Conservation (phyloP, 768 basidiomycete genomes). For the Leccinum longicurvipes region DNA sequence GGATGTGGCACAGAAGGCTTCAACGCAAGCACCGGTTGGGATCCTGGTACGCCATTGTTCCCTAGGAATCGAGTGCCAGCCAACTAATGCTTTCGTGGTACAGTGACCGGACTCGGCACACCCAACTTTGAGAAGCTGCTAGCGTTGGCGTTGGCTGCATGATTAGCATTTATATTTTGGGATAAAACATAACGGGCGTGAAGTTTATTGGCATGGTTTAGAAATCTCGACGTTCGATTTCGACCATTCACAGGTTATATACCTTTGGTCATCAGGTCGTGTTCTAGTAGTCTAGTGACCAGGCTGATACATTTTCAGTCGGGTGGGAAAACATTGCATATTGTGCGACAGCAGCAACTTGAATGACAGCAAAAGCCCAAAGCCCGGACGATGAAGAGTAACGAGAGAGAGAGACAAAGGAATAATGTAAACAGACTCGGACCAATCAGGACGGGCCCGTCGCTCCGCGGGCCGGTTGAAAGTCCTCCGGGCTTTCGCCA, state of each 20-base stretch:
- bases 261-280: too few species aligned
- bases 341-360: too few species aligned
- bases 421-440: too few species aligned
- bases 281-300: too few species aligned
- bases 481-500: too few species aligned
- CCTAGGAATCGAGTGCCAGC: not conserved
- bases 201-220: not conserved
- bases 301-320: too few species aligned
- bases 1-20: slow-evolving; percentile 66
- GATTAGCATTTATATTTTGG: not conserved
- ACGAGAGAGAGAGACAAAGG: too few species aligned
- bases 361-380: too few species aligned
- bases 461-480: too few species aligned
- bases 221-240: not conserved
- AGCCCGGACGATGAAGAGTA: too few species aligned
- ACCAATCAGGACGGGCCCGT: too few species aligned
- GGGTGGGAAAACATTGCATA: too few species aligned
- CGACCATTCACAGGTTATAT: not conserved
- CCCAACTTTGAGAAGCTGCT: slow-evolving; percentile 49
- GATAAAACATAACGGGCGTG: not conserved
- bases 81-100: not conserved
- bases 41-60: slow-evolving; percentile 45
- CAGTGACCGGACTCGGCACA: slow-evolving; percentile 56
- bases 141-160: slow-evolving; percentile 31
- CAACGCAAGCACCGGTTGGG: slow-evolving; percentile 57